Percentiles rank a stretch among this genome's conserved stretches.
Evolutionary conservation across 768 basidiomycete genomes (phyloP).

Genomic region (Infundibulicybe gibba): DNA sequence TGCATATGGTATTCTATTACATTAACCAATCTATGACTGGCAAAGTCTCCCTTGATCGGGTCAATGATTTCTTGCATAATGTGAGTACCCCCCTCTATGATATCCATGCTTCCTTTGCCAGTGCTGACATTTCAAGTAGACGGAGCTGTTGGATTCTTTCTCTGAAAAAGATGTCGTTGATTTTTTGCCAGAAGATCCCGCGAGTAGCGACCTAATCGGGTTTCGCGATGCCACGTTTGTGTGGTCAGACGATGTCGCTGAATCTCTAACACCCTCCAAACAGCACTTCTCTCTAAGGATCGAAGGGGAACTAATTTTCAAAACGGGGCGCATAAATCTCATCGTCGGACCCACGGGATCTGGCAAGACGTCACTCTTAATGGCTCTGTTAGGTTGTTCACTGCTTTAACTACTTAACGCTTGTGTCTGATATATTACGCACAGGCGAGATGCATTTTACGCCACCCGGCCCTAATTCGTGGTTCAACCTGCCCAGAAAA

Average conservation of each 20-base stretch:
- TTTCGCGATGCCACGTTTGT: conserved; percentile 52
- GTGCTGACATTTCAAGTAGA: conserved; percentile 19
- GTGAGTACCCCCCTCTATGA: conserved; percentile 13
- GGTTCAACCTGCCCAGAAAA: conserved; percentile 65
- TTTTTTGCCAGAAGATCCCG: conserved; percentile 7
- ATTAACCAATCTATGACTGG: conserved; percentile 26
- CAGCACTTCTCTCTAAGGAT: conserved; percentile 48
- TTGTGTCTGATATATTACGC: not conserved
- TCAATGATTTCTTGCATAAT: conserved; percentile 35
- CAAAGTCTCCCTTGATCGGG: conserved; percentile 64
- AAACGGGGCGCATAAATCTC: conserved; percentile 48
- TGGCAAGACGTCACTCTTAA: conserved; percentile 63
- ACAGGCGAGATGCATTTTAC: conserved; percentile 66
- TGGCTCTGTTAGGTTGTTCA: conserved; percentile 51
- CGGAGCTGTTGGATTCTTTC: conserved; percentile 46
- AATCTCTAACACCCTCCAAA: conserved; percentile 34
- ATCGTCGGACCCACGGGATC: conserved; percentile 58
- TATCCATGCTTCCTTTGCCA: not conserved
- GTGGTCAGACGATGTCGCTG: conserved; percentile 40
- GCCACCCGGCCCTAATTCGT: conserved; percentile 47
- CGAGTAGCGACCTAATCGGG: conserved; percentile 33
- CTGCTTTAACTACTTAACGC: not conserved
- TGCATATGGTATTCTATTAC: conserved; percentile 32
- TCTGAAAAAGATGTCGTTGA: conserved; percentile 14
- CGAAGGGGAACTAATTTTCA: conserved; percentile 53